A percentile compares a stretch with the other conserved stretches of the same genome.
Evolutionary conservation across 2,329 filamentous ascomycete species (phyloP).

Genomic region (Pseudocercospora vitis): DNA sequence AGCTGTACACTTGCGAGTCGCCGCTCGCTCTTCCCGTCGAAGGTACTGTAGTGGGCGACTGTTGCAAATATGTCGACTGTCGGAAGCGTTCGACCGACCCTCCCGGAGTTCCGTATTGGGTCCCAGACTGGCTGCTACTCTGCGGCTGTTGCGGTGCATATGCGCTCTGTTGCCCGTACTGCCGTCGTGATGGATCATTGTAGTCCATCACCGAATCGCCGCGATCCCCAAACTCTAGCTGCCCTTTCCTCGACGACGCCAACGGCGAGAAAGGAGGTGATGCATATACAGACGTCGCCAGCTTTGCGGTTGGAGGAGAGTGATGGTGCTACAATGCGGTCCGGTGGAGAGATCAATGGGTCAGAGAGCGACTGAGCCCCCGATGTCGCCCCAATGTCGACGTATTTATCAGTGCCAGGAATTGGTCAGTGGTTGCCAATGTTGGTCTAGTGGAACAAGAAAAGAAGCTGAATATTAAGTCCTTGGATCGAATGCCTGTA

Average conservation of each 20-base stretch:
- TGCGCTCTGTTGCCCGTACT: constrained; percentile 35
- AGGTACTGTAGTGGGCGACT: constrained; percentile 45
- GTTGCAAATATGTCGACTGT: constrained; percentile 45
- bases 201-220: constrained; percentile 37
- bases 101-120: constrained; percentile 47
- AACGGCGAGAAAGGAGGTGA: constrained; percentile 36
- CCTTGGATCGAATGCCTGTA: constrained; percentile 25
- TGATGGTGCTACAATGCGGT: constrained; percentile 9
- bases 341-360: background rate
- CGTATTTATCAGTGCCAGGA: constrained; percentile 2
- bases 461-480: constrained; percentile 23
- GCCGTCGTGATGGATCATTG: constrained; percentile 38
- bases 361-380: constrained; percentile 1
- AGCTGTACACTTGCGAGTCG: constrained; percentile 48
- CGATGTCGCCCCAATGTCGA: constrained; percentile 11
- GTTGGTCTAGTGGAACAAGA: constrained; percentile 17
- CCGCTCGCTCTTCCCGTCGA: constrained; percentile 41
- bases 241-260: constrained; percentile 32
- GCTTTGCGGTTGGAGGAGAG: constrained; percentile 24
- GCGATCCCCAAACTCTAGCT: constrained; percentile 25
- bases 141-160: constrained; percentile 34
- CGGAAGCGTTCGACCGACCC: constrained; percentile 51
- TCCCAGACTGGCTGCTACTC: constrained; percentile 37
- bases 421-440: constrained; percentile 17
- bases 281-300: constrained; percentile 36